A percentile compares a stretch with the other conserved stretches of the same genome.
Evolutionary conservation across 257 asterid genomes (phyloP).

Genomic region (Ophiorrhiza pumila): DNA sequence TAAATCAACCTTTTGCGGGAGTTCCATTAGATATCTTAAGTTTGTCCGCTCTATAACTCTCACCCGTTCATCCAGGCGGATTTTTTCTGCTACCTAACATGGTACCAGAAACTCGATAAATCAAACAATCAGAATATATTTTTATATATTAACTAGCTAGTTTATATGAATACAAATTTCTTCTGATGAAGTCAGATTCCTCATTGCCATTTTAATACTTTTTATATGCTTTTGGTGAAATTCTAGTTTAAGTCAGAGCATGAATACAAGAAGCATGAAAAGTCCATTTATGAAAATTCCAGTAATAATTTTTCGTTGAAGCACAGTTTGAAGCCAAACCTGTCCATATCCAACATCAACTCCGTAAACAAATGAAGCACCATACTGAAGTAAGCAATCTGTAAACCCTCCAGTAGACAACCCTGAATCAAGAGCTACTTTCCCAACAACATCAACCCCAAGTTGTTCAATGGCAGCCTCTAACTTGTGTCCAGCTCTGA

Average conservation of each 20-base stretch:
- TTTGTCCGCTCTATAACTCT: constrained; percentile 79
- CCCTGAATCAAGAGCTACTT: constrained; percentile 98
- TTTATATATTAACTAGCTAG: neutral
- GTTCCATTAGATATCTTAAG: constrained; percentile 83
- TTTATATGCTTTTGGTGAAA: neutral
- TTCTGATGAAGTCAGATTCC: too few species aligned
- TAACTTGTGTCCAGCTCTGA: constrained; percentile 90
- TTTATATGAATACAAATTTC: neutral
- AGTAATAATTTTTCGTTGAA: too few species aligned
- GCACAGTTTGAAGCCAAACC: constrained; percentile 33
- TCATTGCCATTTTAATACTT: neutral
- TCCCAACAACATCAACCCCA: constrained; percentile 73
- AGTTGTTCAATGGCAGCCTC: constrained; percentile 93
- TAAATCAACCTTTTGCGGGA: constrained; percentile 89
- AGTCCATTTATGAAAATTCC: neutral
- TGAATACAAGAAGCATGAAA: neutral
- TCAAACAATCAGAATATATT: constrained; percentile 20
- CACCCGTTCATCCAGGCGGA: constrained; percentile 72
- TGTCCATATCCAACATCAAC: constrained; percentile 99
- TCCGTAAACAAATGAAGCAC: constrained; percentile 94
- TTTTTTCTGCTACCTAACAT: constrained; percentile 85
- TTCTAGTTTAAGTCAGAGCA: neutral
- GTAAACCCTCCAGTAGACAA: constrained; percentile 99
- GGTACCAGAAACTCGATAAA: constrained; percentile 20
- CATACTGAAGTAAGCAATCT: constrained; percentile 92